Evolutionary conservation across 2,329 filamentous ascomycete species (phyloP).

Genomic region (Botrytis byssoidea): DNA sequence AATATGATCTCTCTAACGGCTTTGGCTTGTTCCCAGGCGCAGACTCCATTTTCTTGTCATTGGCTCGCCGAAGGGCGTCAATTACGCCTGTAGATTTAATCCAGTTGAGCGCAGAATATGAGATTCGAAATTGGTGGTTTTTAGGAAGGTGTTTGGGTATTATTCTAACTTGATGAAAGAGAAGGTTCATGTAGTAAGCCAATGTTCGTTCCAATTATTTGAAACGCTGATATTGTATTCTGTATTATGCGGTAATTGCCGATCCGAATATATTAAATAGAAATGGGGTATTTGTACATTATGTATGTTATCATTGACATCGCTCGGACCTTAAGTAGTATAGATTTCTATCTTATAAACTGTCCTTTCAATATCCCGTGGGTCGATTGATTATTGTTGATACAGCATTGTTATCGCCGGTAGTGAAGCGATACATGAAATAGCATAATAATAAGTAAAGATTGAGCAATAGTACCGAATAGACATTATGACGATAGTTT

Average conservation of each 20-base stretch:
- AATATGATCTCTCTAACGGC: constrained; percentile 54
- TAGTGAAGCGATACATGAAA: constrained; percentile 2
- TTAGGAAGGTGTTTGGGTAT: constrained; percentile 31
- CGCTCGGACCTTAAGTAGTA: constrained; percentile 1
- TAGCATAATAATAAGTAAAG: neutral
- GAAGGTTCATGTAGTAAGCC: constrained; percentile 32
- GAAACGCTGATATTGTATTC: neutral
- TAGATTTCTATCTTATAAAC: neutral
- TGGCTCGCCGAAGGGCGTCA: constrained; percentile 22
- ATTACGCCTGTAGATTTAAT: constrained; percentile 17
- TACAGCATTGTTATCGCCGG: constrained; percentile 1
- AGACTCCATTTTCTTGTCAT: constrained; percentile 24
- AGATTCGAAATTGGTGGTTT: neutral
- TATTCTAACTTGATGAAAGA: constrained; percentile 31
- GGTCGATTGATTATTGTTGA: neutral
- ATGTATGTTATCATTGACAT: neutral
- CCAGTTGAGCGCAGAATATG: constrained; percentile 12
- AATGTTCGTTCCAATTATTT: constrained; percentile 23
- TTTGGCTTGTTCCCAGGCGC: constrained; percentile 39
- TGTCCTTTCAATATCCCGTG: constrained; percentile 12
- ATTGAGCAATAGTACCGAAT: neutral
- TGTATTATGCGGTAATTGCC: constrained; percentile 19
- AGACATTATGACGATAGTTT: neutral
- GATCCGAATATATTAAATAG: constrained; percentile 13
- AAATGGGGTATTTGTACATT: constrained; percentile 8